Conservation (phyloP, 78 protist genomes). For the Dictyostelium discoideum region DNA sequence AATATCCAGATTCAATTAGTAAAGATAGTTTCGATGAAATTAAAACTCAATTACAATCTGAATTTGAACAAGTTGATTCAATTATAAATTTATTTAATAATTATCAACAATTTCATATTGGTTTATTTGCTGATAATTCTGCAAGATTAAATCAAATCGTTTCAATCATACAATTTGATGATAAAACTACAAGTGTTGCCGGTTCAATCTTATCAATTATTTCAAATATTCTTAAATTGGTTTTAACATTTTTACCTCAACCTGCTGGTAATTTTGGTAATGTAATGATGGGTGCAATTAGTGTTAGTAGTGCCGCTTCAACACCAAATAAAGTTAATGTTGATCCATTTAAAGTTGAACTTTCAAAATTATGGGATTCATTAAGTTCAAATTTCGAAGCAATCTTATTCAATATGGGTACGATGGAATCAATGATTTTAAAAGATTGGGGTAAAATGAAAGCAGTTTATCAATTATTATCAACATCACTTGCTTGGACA, state of each 20-base stretch:
- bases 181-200: not conserved
- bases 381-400: not conserved
- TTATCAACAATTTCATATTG: not conserved
- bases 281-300: not conserved
- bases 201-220: not conserved
- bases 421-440: not conserved
- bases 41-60: not conserved
- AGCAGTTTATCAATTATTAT: not conserved
- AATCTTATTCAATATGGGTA: not conserved
- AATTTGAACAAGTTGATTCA: not conserved
- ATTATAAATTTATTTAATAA: not conserved
- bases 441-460: conserved; percentile 34
- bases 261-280: not conserved
- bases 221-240: not conserved
- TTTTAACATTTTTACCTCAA: not conserved
- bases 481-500: not conserved
- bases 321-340: not conserved
- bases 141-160: not conserved
- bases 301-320: not conserved
- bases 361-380: not conserved
- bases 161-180: not conserved
- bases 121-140: not conserved
- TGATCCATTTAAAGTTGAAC: conserved; percentile 7
- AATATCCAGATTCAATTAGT: not conserved
- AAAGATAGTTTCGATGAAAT: not conserved